phyloP scores from a whole-genome alignment of 2,329 filamentous ascomycete species.

The Stagonosporopsis vannaccii region DNA sequence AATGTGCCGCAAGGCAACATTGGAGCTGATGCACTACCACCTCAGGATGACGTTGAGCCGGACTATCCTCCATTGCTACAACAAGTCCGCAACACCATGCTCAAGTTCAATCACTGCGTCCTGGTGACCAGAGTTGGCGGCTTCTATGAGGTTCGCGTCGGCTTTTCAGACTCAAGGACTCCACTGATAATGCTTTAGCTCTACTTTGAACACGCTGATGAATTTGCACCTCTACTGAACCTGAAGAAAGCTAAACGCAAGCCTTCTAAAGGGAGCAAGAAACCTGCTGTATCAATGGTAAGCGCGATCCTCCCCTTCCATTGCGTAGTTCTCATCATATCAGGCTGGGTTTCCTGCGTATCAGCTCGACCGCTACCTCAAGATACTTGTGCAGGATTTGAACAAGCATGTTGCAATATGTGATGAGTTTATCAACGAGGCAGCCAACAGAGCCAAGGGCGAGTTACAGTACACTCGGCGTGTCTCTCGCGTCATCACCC shows the following conservation, averaged over 20 bases:
- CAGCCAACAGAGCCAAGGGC: constrained; percentile 74
- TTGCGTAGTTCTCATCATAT: constrained; percentile 17
- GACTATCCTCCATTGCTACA: constrained; percentile 87
- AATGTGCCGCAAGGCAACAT: constrained; percentile 66
- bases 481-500: constrained; percentile 88
- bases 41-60: constrained; percentile 57
- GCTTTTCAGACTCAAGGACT: neutral
- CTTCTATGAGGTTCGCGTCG: constrained; percentile 77
- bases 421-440: constrained; percentile 84
- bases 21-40: constrained; percentile 50
- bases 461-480: constrained; percentile 84
- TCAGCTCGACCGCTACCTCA: constrained; percentile 91
- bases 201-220: constrained; percentile 94
- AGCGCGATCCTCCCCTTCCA: constrained; percentile 1
- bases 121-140: constrained; percentile 90
- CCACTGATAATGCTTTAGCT: constrained; percentile 56
- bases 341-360: constrained; percentile 92
- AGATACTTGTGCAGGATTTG: constrained; percentile 88
- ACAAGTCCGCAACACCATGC: constrained; percentile 88
- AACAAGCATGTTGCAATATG: constrained; percentile 92
- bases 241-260: constrained; percentile 85
- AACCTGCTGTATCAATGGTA: constrained; percentile 79
- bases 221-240: constrained; percentile 84
- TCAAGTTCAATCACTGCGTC: constrained; percentile 88
- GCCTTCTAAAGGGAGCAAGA: constrained; percentile 64